Evolutionary conservation across 2,329 filamentous ascomycete species (phyloP).

Genomic region (Venturia pyrina): DNA sequence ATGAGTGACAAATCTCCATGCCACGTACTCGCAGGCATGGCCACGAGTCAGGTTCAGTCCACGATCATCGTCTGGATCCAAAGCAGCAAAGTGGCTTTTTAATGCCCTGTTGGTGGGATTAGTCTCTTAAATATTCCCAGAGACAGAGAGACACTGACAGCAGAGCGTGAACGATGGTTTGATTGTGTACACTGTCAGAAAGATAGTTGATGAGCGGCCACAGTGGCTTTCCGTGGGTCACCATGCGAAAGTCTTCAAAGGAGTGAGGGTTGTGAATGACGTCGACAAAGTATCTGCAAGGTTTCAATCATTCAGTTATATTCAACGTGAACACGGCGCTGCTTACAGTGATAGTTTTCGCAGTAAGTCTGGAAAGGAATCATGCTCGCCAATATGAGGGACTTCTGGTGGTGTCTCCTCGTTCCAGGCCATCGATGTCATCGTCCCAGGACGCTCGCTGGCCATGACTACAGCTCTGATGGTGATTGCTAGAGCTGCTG

Average conservation of each 20-base stretch:
- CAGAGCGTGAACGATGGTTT: constrained; percentile 60
- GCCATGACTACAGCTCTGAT: background rate
- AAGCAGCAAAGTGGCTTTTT: constrained; percentile 61
- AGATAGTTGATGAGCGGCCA: constrained; percentile 57
- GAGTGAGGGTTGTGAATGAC: constrained; percentile 55
- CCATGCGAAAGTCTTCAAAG: constrained; percentile 65
- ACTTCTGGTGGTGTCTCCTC: background rate
- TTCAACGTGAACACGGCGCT: background rate
- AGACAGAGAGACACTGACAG: constrained; percentile 44
- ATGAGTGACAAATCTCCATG: constrained; percentile 65
- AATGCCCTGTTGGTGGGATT: constrained; percentile 44
- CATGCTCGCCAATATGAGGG: constrained; percentile 47
- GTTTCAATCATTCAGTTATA: constrained; percentile 8
- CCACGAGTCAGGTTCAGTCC: constrained; percentile 59
- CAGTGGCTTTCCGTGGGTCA: constrained; percentile 47
- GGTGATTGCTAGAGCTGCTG: background rate
- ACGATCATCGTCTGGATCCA: constrained; percentile 50
- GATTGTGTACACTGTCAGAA: constrained; percentile 52
- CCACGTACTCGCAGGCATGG: constrained; percentile 69
- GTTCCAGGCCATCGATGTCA: background rate
- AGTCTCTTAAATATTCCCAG: background rate
- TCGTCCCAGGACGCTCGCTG: background rate
- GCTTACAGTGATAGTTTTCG: constrained; percentile 55
- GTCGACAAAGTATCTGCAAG: constrained; percentile 49
- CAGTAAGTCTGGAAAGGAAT: constrained; percentile 54